Evolutionary conservation across 2,329 filamentous ascomycete genomes (phyloP).

Genomic region (Diaporthe citrichinensis): DNA sequence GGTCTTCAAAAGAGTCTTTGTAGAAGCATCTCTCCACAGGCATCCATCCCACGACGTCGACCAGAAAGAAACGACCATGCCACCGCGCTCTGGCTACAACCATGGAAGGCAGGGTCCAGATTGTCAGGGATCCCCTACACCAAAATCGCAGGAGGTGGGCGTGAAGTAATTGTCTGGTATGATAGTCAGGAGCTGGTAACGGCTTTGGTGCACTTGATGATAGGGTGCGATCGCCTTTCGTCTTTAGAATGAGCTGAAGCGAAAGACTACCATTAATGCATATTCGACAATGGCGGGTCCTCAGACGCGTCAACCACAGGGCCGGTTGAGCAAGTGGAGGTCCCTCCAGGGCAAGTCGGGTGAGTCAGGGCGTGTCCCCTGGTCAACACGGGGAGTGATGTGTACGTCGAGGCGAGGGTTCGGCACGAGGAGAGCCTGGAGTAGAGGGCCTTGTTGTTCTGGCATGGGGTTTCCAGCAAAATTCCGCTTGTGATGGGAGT

Average conservation of each 20-base stretch:
- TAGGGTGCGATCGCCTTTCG: conserved; percentile 7
- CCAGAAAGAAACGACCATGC: conserved; percentile 18
- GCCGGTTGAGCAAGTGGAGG: conserved; percentile 7
- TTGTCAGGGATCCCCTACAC: conserved; percentile 18
- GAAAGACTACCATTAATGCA: conserved; percentile 39
- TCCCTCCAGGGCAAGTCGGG: not conserved
- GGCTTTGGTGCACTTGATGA: conserved; percentile 6
- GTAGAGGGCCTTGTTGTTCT: conserved; percentile 36
- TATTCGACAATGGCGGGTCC: conserved; percentile 33
- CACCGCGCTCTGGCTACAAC: conserved; percentile 10
- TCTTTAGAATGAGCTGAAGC: conserved; percentile 34
- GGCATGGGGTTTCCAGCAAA: conserved; percentile 39
- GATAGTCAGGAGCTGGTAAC: conserved; percentile 29
- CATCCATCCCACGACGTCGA: conserved; percentile 32
- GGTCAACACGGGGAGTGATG: conserved; percentile 45
- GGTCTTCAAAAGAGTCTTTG: conserved; percentile 36
- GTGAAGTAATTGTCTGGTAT: not conserved
- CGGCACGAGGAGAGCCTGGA: conserved; percentile 42
- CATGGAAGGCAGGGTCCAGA: conserved; percentile 16
- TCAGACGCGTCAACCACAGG: conserved; percentile 19
- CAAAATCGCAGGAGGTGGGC: conserved; percentile 25
- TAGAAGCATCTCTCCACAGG: conserved; percentile 24
- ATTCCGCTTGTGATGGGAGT: conserved; percentile 34
- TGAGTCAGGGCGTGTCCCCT: conserved; percentile 16
- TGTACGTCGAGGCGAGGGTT: conserved; percentile 44